Evolutionary conservation across 2,329 filamentous ascomycete species (phyloP), one percentile per base, ranked within the genome.

Genomic region (Akanthomyces uredinophilus): DNA sequence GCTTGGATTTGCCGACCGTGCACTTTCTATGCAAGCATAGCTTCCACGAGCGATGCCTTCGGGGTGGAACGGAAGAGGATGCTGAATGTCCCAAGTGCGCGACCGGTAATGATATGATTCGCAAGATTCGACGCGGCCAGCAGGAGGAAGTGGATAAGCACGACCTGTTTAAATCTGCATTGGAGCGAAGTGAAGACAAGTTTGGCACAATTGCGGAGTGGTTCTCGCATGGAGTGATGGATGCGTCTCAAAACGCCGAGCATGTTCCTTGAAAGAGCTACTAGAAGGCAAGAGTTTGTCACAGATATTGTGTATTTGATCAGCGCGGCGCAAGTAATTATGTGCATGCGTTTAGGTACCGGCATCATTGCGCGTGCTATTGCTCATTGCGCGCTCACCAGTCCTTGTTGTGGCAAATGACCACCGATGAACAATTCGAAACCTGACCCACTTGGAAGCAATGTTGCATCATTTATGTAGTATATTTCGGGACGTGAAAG

Each of bases 11-110:
- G 14, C 95, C 95, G 0, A 91, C 88, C 0, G 93, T 99, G 53
- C 95, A 99, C 72, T 99, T 99, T 73, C 77, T 99, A 65, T 99
- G 95, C 79, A 96, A 96, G 74, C 95, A 99, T 74, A 93, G 89
- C 64, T 99, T 97, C 80, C 95, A 99, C 72, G 91, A 96, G 77
- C 83, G 91, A 51, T 99, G 94, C 74, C 78, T 99, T 71, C 77
- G 81, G 57, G 73, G 73, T 14, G 78, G 77, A 2, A 39, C 63
- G 13, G 81, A 83, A 24, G 79, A 80, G 13, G 87, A 88, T 57
- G 83, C 87, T 0, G 92, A 97, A 74, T 99, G 95, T 72, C 92
- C 94, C 11, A 83, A 92, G 39, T 99, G 95, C 70, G 87, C 90
- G 29, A 82, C 86, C 22, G 88, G 91, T 64, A 97, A 98, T 70